Evolutionary conservation across 176 grass and related monocot species (phyloP).

Genomic region (Aegilops tauschii): DNA sequence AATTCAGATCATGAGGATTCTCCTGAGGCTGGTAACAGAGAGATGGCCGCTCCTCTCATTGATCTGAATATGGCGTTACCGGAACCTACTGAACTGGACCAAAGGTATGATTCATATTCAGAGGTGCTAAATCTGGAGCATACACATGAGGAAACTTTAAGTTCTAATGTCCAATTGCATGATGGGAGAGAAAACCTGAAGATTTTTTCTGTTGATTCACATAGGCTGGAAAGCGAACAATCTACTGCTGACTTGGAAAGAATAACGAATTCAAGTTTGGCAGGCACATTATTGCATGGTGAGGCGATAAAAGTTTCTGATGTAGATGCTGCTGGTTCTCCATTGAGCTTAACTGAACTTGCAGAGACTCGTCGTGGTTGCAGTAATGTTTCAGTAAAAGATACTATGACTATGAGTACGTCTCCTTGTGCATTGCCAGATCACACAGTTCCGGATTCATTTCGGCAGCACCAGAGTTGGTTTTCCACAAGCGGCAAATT

Average conservation of each 20-base stretch:
- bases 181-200: constrained; percentile 10
- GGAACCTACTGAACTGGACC: constrained; percentile 26
- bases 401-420: constrained; percentile 16
- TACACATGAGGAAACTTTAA: background rate
- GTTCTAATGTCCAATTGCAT: constrained; percentile 15
- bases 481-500: constrained; percentile 22
- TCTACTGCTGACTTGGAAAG: constrained; percentile 20
- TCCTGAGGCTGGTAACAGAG: constrained; percentile 24
- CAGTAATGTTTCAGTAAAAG: constrained; percentile 8
- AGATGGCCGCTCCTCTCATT: constrained; percentile 19
- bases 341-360: constrained; percentile 22
- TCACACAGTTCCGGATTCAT: constrained; percentile 7
- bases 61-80: constrained; percentile 44
- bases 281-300: background rate
- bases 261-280: background rate
- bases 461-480: constrained; percentile 27
- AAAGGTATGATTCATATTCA: background rate
- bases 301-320: background rate
- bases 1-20: background rate
- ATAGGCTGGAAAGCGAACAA: background rate
- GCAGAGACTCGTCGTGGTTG: background rate
- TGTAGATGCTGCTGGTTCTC: background rate
- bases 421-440: constrained; percentile 10
- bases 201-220: background rate
- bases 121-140: constrained; percentile 20